phyloP scores from a whole-genome alignment of 1,284 basidiomycete species.

The Testicularia cyperi region DNA sequence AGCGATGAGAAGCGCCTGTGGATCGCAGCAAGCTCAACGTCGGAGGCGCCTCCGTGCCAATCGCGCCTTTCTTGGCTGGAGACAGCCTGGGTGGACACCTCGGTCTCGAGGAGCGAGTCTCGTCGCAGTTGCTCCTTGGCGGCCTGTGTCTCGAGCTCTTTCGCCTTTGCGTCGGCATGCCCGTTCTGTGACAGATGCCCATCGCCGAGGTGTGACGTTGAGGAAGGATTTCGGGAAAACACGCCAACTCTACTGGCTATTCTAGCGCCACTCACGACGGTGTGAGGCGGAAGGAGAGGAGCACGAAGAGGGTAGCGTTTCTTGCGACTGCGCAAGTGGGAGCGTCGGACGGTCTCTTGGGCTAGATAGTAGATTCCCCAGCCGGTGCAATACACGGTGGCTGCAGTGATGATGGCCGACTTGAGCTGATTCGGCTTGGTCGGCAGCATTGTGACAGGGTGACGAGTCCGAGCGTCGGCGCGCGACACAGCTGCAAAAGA shows the following conservation, averaged over 20 bases:
- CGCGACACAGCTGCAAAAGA: too few relatives aligned
- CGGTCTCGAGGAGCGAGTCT: too few relatives aligned
- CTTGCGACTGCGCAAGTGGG: slow-evolving; percentile 22
- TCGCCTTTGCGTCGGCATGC: slow-evolving; percentile 2
- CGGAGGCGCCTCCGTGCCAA: slow-evolving; percentile 45
- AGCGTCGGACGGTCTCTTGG: slow-evolving; percentile 36
- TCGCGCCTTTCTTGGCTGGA: too few relatives aligned
- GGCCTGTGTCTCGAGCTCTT: slow-evolving; percentile 8
- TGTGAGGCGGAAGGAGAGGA: slow-evolving; percentile 28
- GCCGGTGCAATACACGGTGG: slow-evolving; percentile 20
- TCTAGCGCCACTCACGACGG: slow-evolving; percentile 21
- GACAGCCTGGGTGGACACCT: too few relatives aligned
- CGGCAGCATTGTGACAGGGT: slow-evolving; percentile 33
- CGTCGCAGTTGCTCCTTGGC: too few relatives aligned
- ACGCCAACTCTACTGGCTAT: slow-evolving; percentile 29
- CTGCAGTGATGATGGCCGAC: slow-evolving; percentile 17
- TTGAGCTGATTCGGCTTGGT: slow-evolving; percentile 27
- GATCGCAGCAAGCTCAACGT: slow-evolving; percentile 60
- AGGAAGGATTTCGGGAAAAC: slow-evolving; percentile 8
- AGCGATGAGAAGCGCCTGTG: slow-evolving; percentile 57
- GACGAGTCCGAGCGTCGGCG: too few relatives aligned
- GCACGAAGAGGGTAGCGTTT: slow-evolving; percentile 23
- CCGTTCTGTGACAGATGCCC: too few relatives aligned
- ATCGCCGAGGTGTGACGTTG: too few relatives aligned
- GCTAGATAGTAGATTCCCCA: slow-evolving; percentile 50